phyloP scores from a whole-genome alignment of 179 eudicot species.

The Actinidia arguta region DNA sequence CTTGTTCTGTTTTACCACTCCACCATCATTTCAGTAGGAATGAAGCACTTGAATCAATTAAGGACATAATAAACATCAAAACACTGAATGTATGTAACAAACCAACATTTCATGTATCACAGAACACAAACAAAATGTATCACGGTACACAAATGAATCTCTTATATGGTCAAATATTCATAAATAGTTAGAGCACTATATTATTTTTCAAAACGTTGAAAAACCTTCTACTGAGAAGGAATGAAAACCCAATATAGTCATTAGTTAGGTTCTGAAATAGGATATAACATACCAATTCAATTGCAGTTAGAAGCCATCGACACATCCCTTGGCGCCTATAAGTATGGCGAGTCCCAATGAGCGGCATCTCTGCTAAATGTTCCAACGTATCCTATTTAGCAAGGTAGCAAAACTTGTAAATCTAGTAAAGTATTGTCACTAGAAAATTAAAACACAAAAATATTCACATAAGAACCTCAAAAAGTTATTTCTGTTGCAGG shows the following conservation, averaged over 20 bases:
- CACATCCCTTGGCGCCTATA: slow-evolving; percentile 97
- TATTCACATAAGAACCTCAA: neutral
- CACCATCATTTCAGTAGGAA: too few relatives aligned
- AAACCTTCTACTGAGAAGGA: too few relatives aligned
- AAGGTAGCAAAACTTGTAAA: neutral
- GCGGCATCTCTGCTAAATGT: slow-evolving; percentile 95
- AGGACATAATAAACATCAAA: too few relatives aligned
- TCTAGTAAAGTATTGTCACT: neutral
- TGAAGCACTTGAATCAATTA: too few relatives aligned
- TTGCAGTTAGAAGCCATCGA: slow-evolving; percentile 68
- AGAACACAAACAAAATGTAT: too few relatives aligned
- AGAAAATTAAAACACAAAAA: neutral
- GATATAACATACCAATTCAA: slow-evolving; percentile 69
- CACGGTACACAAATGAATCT: too few relatives aligned
- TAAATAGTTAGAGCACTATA: too few relatives aligned
- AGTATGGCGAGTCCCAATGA: slow-evolving; percentile 84
- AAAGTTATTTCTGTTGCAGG: neutral
- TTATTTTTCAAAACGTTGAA: too few relatives aligned
- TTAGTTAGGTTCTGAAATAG: neutral
- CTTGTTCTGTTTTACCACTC: too few relatives aligned
- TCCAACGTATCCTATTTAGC: slow-evolving; percentile 79
- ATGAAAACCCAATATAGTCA: neutral
- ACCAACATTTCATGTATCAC: too few relatives aligned
- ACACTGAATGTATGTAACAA: too few relatives aligned
- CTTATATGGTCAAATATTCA: too few relatives aligned